Evolutionary conservation across 2,329 filamentous ascomycete species (phyloP), one percentile per base, ranked within the genome.

Genomic region (Penicillium brevicompactum): DNA sequence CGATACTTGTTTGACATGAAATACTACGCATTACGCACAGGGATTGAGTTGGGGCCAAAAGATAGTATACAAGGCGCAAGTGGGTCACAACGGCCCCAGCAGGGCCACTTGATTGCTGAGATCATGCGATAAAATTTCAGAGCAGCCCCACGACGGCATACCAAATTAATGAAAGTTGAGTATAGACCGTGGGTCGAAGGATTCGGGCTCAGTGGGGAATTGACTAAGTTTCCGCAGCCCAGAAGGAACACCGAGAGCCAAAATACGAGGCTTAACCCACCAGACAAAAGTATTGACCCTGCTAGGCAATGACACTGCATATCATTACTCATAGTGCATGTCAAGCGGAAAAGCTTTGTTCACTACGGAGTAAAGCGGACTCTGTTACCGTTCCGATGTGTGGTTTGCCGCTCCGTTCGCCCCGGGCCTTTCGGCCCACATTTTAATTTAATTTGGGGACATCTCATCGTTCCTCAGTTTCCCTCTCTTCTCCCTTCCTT

Each of bases 71-170:
- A 43, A 37, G 34, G 34, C 53, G 56, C 49, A 49, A 47, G 56
- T 56, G 56, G 56, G 16, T 14, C 41, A 41, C 2, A 53, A 58
- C 56, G 46, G 44, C 46, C 8, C 42, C 34, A 37, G 13, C 5
- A 14, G 34, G 13, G 14, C 34, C 34, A 37, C n/a, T 24, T 32
- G 50, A 38, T 34, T 52, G 37, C 14, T 4, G 4, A 41, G 16
- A 51, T 34, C 31, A 34, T 37, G 34, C 34, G 14, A 22, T 14
- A 51, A 40, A 30, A 51, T 45, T 48, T 48, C 32, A 27, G 31
- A 8, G 22, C 42, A 9, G 49, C 14, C n/a, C 31, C 49, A 27
- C 31, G 21, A 21, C 30, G 41, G 31, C n/a, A 30, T n/a, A 4
- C 31, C 3, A 43, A 13, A n/a, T 21, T n/a, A 31, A 38, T 9